Base-by-base conservation (phyloP, 106 monocot genomes). In the Phalaenopsis aphrodite region DNA sequence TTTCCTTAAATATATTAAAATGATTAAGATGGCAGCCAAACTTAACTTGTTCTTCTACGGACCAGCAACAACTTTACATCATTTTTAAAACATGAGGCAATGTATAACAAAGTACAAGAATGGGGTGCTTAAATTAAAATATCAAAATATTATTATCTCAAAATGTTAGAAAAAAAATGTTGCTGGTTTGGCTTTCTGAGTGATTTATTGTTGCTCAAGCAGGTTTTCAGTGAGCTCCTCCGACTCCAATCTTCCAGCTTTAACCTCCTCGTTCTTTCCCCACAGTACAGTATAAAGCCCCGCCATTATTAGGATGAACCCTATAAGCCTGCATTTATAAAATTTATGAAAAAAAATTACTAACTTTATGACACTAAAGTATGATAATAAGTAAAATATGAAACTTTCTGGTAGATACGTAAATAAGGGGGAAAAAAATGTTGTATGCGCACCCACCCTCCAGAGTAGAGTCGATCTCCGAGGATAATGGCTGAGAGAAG, bases 221-320 rank as follows among this genome's bases (percentile, higher is more conserved):
- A 93, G 90, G 19, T 72, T 85, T 41, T 67, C 81, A 64, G 82
- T 89, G 55, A 93, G 18, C 8, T 84, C 83, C 49, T 80, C 80
- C 16, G 17, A 75, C 21, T 37, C 82, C 77, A 83, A 43, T 12
- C 55, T 75, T 19, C 15, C 48, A 30, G 7, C 56, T 76, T 81
- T 91, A 57, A 69, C 89, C 83, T 95, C 95, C 74, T 83, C 83
- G 77, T 87, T 91, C 82, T 95, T 95, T 10, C 95, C 95, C 95
- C 95, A 95, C 18, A 93, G 83, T 2, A 95, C 95, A 77, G 82
- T 82, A 82, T 95, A 95, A 55, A 95, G 90, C 5, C 93, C 95
- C 30, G 88, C 52, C 82, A 95, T 82, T 64, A 95, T 95, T 21
- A 93, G 65, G 36, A 95, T 64, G 3, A 92, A 85, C 36, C 95